Percentiles rank a stretch among this genome's conserved stretches.
phyloP scores from a whole-genome alignment of 176 grass and related monocot genomes.

The Canna indica region DNA sequence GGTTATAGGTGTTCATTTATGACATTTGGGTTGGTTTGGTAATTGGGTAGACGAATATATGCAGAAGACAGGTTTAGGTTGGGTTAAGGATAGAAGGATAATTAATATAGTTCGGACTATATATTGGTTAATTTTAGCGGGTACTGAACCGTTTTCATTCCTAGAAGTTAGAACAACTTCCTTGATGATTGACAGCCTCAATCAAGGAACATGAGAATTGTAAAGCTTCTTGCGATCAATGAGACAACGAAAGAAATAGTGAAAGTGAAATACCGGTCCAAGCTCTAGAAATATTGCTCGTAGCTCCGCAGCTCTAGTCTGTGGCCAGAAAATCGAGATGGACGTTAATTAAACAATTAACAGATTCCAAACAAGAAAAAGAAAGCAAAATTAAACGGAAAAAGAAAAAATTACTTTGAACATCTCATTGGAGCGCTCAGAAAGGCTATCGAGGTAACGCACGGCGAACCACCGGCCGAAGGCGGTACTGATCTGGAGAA shows the following conservation, averaged over 20 bases:
- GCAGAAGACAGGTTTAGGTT: too few species aligned
- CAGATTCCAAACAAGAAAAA: not conserved
- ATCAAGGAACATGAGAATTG: too few species aligned
- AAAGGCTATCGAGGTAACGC: constrained; percentile 56
- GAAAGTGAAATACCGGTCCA: constrained; percentile 51
- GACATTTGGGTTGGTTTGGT: too few species aligned
- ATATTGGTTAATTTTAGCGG: too few species aligned
- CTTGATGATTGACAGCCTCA: too few species aligned
- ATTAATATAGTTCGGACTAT: too few species aligned
- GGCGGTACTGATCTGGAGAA: constrained; percentile 54
- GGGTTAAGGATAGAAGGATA: too few species aligned
- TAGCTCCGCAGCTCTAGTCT: constrained; percentile 70
- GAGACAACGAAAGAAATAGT: not conserved
- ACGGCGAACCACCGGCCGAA: constrained; percentile 82
- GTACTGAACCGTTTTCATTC: too few species aligned
- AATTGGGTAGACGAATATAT: too few species aligned
- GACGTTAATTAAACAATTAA: constrained; percentile 13
- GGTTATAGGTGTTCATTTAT: too few species aligned
- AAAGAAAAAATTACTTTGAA: constrained; percentile 34
- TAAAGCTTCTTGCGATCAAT: too few species aligned
- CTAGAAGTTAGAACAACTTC: too few species aligned
- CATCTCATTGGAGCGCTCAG: constrained; percentile 64
- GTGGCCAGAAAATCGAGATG: constrained; percentile 27
- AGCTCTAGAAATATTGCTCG: constrained; percentile 75
- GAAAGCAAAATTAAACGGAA: not conserved